phyloP scores from a whole-genome alignment of 1,284 basidiomycete genomes.

The Irpex sp. region DNA sequence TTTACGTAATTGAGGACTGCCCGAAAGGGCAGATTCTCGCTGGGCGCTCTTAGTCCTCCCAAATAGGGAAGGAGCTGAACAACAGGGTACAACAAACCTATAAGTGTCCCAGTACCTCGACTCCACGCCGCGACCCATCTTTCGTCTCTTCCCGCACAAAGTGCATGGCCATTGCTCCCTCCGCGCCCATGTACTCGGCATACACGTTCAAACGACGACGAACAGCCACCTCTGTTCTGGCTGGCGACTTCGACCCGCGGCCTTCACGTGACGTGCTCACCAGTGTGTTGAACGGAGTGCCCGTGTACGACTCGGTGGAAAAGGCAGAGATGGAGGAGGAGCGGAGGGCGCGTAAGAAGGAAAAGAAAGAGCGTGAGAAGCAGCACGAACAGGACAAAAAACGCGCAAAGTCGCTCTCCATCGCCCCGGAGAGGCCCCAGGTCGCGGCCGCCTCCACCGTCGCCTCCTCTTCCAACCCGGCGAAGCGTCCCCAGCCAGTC shows the following conservation, averaged over 20 bases:
- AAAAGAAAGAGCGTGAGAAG: conserved; percentile 31
- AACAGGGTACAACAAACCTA: conserved; percentile 14
- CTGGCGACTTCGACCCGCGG: conserved; percentile 65
- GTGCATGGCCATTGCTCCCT: background rate
- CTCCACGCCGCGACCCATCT: conserved; percentile 8
- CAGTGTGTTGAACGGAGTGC: conserved; percentile 70
- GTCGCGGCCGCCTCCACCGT: conserved; percentile 14
- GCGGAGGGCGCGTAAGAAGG: conserved; percentile 32
- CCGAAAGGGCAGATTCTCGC: conserved; percentile 3
- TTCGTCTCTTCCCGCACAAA: conserved; percentile 6
- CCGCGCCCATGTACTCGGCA: conserved; percentile 2
- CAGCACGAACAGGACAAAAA: conserved; percentile 30
- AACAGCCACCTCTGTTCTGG: conserved; percentile 69
- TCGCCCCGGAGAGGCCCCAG: conserved; percentile 12
- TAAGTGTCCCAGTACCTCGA: conserved; percentile 12
- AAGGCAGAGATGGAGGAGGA: conserved; percentile 52
- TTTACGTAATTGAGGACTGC: conserved; percentile 3
- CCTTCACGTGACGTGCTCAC: conserved; percentile 71
- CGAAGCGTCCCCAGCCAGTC: conserved; percentile 14
- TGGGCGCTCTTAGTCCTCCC: background rate
- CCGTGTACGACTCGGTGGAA: conserved; percentile 58
- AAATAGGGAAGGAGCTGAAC: background rate
- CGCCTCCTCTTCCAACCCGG: conserved; percentile 11
- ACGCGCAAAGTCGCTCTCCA: conserved; percentile 12
- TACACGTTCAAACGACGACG: conserved; percentile 40